These are phyloP conservation scores for Neofusicoccum sp. DNA, from an alignment of 2,329 filamentous ascomycete species.

Conservation along the genomic window DNA sequence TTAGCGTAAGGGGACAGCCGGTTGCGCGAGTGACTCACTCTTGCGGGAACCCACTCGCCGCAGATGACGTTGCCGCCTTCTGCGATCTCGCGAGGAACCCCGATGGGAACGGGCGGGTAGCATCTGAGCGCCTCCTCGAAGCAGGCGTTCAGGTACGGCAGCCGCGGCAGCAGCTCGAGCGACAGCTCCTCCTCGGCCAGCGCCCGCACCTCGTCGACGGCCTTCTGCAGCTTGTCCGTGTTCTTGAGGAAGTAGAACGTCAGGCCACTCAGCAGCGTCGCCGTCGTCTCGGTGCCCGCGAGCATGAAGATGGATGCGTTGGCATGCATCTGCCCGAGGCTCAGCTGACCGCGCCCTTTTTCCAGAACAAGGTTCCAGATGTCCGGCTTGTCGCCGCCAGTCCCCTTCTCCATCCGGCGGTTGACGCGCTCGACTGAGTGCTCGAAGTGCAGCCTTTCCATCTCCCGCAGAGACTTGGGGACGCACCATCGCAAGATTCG, in stretches of 20 bases:
- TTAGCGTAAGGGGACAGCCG: background rate
- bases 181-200: conserved; percentile 37
- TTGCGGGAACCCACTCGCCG: conserved; percentile 40
- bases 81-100: conserved; percentile 37
- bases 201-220: conserved; percentile 34
- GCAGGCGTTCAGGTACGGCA: conserved; percentile 43
- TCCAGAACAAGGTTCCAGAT: conserved; percentile 45
- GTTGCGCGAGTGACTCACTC: conserved; percentile 19
- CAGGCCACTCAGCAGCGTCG: conserved; percentile 43
- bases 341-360: conserved; percentile 25
- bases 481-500: background rate
- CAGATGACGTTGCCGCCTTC: conserved; percentile 41
- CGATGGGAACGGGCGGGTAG: conserved; percentile 44
- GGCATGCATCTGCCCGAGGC: conserved; percentile 40
- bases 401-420: conserved; percentile 27
- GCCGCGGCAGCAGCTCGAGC: conserved; percentile 32
- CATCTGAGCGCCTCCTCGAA: conserved; percentile 46
- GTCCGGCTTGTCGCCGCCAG: conserved; percentile 27
- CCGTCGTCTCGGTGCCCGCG: conserved; percentile 51
- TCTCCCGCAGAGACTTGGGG: background rate
- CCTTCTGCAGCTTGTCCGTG: conserved; percentile 30
- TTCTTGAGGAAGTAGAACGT: conserved; percentile 38
- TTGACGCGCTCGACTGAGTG: conserved; percentile 25
- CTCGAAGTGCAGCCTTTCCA: background rate
- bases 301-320: conserved; percentile 44